These are phyloP conservation scores for Sclerotinia subarctica DNA, from an alignment of 2,329 filamentous ascomycete species.

Conservation along the genomic window DNA sequence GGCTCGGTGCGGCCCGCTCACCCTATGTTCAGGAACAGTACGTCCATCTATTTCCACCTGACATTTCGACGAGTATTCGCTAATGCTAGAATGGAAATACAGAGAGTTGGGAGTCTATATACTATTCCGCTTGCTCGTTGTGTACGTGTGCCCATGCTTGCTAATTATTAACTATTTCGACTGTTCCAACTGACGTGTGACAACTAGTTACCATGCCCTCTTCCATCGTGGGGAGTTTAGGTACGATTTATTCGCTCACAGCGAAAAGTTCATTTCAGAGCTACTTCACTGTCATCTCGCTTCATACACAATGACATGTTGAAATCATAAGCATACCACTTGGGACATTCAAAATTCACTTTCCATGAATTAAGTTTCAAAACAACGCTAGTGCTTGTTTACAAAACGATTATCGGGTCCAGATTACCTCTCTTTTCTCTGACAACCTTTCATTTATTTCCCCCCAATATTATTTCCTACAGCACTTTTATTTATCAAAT, in stretches of 20 bases:
- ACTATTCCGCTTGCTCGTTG: background rate
- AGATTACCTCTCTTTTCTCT: background rate
- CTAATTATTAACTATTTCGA: background rate
- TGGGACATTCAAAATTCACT: constrained; percentile 4
- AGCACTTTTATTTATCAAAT: background rate
- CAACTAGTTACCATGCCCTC: background rate
- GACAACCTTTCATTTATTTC: background rate
- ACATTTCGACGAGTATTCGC: background rate
- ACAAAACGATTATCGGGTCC: background rate
- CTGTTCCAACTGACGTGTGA: background rate
- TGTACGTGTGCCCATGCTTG: background rate
- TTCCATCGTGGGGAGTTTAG: background rate
- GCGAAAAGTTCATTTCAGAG: background rate
- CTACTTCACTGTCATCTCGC: background rate
- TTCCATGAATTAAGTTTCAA: background rate
- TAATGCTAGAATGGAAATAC: too few species aligned
- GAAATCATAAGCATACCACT: background rate
- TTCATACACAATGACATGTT: background rate
- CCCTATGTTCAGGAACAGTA: background rate
- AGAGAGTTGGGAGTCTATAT: background rate
- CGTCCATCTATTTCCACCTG: too few species aligned
- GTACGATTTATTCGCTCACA: background rate
- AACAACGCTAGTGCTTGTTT: constrained; percentile 15
- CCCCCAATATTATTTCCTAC: too few species aligned
- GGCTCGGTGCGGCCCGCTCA: fast-evolving